Percentiles rank a stretch among this genome's conserved stretches.
phyloP scores from a whole-genome alignment of 2,329 filamentous ascomycete genomes.

The Fusarium nematophilum region DNA sequence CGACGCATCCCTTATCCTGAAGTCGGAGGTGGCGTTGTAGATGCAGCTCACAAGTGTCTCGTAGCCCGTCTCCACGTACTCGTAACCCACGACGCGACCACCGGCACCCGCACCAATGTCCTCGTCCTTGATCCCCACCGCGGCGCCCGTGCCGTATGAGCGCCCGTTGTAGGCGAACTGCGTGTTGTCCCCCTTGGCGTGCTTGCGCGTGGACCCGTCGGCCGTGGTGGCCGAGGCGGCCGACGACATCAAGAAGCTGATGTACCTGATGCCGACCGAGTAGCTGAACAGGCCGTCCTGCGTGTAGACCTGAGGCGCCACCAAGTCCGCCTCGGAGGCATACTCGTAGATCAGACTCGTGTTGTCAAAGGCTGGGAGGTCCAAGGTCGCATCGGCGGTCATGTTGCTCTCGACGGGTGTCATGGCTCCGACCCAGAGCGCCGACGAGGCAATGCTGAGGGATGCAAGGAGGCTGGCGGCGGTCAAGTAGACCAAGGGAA shows the following conservation, averaged over 20 bases:
- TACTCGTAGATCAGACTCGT: constrained; percentile 37
- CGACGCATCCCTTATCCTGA: constrained; percentile 16
- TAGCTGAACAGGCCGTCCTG: constrained; percentile 40
- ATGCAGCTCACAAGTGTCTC: constrained; percentile 47
- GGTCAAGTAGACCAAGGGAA: too few species aligned
- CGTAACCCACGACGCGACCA: constrained; percentile 37
- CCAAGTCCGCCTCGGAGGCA: constrained; percentile 31
- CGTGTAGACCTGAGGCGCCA: constrained; percentile 30
- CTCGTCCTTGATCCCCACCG: neutral
- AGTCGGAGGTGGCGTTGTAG: constrained; percentile 50
- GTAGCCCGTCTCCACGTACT: constrained; percentile 50
- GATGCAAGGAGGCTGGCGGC: too few species aligned
- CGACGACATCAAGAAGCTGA: constrained; percentile 32
- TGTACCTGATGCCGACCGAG: constrained; percentile 39
- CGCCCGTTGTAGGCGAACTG: constrained; percentile 42
- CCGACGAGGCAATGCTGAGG: too few species aligned
- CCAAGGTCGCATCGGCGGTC: constrained; percentile 24
- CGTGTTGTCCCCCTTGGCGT: constrained; percentile 43
- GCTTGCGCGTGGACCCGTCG: constrained; percentile 25
- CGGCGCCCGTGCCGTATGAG: constrained; percentile 43
- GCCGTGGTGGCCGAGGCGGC: constrained; percentile 38
- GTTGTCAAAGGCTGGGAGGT: constrained; percentile 34
- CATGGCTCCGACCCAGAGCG: constrained; percentile 38
- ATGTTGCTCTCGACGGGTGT: constrained; percentile 31
- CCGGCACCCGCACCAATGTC: constrained; percentile 34